Evolutionary conservation across 495 filamentous ascomycete species (phyloP).

Genomic region (Aspergillus affinis): DNA sequence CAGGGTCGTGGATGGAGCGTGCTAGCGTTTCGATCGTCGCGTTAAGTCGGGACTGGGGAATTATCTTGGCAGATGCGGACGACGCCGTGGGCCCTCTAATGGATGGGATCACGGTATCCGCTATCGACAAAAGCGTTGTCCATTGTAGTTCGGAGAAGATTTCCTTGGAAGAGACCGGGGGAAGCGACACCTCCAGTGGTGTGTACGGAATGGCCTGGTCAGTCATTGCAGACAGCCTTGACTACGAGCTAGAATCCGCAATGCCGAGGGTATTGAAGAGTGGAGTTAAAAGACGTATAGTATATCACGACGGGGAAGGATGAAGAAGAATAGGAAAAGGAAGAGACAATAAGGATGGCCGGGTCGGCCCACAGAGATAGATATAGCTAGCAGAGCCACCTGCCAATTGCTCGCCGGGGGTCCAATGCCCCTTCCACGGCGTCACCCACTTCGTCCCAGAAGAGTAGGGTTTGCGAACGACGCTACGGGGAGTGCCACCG

Average conservation of each 20-base stretch:
- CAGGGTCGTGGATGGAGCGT: conserved; percentile 27
- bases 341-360: conserved; percentile 2
- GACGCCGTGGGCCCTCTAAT: conserved; percentile 34
- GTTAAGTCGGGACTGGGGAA: conserved; percentile 39
- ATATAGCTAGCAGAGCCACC: conserved; percentile 1
- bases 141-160: conserved; percentile 54
- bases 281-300: not conserved
- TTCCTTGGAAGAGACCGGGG: conserved; percentile 34
- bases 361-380: not conserved
- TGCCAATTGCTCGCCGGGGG: not conserved
- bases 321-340: conserved; percentile 8
- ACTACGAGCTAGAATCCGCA: not conserved
- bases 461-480: conserved; percentile 9
- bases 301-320: not conserved
- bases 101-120: conserved; percentile 55
- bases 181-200: conserved; percentile 46
- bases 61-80: conserved; percentile 30
- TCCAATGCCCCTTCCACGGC: conserved; percentile 5
- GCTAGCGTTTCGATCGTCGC: conserved; percentile 30
- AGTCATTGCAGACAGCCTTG: conserved; percentile 23
- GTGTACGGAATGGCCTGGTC: conserved; percentile 28
- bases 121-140: conserved; percentile 53
- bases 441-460: conserved; percentile 7
- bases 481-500: not conserved
- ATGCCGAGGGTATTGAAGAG: not conserved